Conservation (phyloP, 2,329 filamentous ascomycete genomes). For the Thielaviopsis punctulata region DNA sequence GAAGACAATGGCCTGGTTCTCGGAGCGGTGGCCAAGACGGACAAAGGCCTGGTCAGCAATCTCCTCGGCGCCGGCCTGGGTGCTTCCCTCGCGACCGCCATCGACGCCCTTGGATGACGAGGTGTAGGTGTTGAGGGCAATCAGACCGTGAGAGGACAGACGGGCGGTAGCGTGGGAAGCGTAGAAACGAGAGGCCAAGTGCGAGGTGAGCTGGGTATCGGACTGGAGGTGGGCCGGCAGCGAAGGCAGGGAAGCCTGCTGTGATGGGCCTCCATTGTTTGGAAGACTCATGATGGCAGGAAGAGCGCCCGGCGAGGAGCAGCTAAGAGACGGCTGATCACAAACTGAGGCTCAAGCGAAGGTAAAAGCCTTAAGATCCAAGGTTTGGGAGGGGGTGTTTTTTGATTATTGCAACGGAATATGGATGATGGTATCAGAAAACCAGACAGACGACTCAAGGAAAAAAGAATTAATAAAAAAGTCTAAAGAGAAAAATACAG, state of each 20-base stretch:
- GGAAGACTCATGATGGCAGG: slow-evolving; percentile 39
- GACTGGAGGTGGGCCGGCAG: slow-evolving; percentile 70
- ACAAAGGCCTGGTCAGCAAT: slow-evolving; percentile 75
- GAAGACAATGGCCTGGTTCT: slow-evolving; percentile 87
- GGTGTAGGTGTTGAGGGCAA: slow-evolving; percentile 89
- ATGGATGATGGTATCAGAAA: not conserved
- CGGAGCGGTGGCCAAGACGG: slow-evolving; percentile 68
- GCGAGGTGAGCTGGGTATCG: slow-evolving; percentile 63
- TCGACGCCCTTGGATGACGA: slow-evolving; percentile 75
- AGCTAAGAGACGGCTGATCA: not conserved
- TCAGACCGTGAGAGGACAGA: slow-evolving; percentile 78
- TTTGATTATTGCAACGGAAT: not conserved
- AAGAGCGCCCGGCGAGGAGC: not conserved
- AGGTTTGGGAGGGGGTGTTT: not conserved
- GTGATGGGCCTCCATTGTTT: slow-evolving; percentile 21
- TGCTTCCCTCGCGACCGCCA: slow-evolving; percentile 81
- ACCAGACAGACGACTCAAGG: not conserved
- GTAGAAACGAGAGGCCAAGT: slow-evolving; percentile 81
- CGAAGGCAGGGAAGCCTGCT: slow-evolving; percentile 67
- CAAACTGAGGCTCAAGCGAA: not conserved
- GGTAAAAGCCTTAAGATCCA: not conserved
- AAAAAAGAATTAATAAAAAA: not conserved
- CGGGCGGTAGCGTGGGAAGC: slow-evolving; percentile 73
- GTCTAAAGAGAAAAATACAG: not conserved
- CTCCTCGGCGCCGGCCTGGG: slow-evolving; percentile 82